A percentile compares a stretch with the other conserved stretches of the same genome.
Conservation (phyloP, 257 asterid genomes). For the Eustoma russellianum region DNA sequence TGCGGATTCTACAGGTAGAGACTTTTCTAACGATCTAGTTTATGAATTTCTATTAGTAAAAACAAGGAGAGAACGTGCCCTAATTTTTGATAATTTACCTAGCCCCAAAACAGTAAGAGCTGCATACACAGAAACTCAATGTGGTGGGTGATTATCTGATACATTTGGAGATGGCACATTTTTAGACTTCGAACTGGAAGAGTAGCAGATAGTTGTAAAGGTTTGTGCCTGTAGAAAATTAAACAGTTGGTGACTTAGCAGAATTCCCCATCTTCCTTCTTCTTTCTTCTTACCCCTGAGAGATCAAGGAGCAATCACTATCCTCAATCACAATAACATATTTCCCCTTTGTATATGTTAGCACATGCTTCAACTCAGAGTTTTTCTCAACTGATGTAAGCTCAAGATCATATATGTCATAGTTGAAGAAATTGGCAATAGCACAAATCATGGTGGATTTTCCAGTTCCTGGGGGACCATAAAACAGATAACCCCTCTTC, state of each 20-base stretch:
- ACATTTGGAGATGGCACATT: too few relatives aligned
- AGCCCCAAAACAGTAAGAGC: too few relatives aligned
- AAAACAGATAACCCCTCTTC: conserved; percentile 7
- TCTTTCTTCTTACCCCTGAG: neutral
- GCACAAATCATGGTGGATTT: conserved; percentile 6
- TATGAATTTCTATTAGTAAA: too few relatives aligned
- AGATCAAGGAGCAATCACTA: conserved; percentile 6
- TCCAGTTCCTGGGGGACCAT: conserved; percentile 7
- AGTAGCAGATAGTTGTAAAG: too few relatives aligned
- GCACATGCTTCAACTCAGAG: conserved; percentile 3
- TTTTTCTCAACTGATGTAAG: conserved; percentile 1
- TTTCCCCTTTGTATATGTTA: conserved; percentile 2
- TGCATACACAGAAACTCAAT: too few relatives aligned
- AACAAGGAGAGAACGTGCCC: too few relatives aligned
- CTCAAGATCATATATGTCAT: conserved; percentile 8
- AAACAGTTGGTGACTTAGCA: too few relatives aligned
- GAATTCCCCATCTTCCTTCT: too few relatives aligned
- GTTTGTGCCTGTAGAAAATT: too few relatives aligned
- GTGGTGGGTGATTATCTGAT: too few relatives aligned
- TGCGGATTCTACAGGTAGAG: conserved; percentile 86
- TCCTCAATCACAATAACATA: conserved; percentile 3
- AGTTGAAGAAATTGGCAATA: conserved; percentile 4
- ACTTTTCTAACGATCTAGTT: neutral
- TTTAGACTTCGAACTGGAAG: too few relatives aligned
- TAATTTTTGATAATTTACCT: too few relatives aligned